A percentile compares a stretch with the other conserved stretches of the same genome.
These are phyloP conservation scores for Boletus barrowsii DNA, from an alignment of 768 basidiomycete species.

Conservation along the genomic window DNA sequence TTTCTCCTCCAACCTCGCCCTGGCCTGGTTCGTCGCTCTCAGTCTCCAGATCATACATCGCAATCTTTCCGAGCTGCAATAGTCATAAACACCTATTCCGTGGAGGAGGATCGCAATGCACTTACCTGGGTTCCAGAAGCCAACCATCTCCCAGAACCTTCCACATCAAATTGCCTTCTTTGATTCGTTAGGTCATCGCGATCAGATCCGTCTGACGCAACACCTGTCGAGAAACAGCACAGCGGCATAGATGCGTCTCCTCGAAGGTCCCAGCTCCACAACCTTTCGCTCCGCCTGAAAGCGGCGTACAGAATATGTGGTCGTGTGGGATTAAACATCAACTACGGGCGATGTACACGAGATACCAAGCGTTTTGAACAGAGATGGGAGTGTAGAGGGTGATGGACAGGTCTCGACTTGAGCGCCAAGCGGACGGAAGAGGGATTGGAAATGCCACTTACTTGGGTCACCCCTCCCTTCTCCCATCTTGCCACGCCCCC, in stretches of 20 bases:
- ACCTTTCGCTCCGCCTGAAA: conserved; percentile 55
- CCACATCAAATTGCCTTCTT: conserved; percentile 73
- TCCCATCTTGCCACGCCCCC: conserved; percentile 46
- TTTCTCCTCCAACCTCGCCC: neutral
- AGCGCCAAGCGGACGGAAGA: neutral
- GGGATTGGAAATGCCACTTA: conserved; percentile 19
- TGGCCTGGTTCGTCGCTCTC: conserved; percentile 4
- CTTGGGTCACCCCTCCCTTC: conserved; percentile 47
- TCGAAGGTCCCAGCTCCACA: conserved; percentile 82
- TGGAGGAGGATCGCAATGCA: neutral
- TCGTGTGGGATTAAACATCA: conserved; percentile 71
- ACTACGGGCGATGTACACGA: conserved; percentile 34
- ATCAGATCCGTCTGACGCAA: neutral
- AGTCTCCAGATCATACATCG: conserved; percentile 50
- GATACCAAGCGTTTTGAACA: neutral
- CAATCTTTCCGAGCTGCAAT: conserved; percentile 54
- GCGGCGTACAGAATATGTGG: conserved; percentile 77
- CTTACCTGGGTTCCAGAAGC: conserved; percentile 67
- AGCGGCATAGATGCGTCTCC: conserved; percentile 46
- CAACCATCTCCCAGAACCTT: conserved; percentile 61
- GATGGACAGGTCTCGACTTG: neutral
- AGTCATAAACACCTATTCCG: neutral
- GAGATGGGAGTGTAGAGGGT: neutral
- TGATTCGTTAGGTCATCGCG: conserved; percentile 59
- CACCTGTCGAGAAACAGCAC: conserved; percentile 29